phyloP scores from a whole-genome alignment of 176 grass and related monocot genomes.

The Thinopyrum elongatum region DNA sequence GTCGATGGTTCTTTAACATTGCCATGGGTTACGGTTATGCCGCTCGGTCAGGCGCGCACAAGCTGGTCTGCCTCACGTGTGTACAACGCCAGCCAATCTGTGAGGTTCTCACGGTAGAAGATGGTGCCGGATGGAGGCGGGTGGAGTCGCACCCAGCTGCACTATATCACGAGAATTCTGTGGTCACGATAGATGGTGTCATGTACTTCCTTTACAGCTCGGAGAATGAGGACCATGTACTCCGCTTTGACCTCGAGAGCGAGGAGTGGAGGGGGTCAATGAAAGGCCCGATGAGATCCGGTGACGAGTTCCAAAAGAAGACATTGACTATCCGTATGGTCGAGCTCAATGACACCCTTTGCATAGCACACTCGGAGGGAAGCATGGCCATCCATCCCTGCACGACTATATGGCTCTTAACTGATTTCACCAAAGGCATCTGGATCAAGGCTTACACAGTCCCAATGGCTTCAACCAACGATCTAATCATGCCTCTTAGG shows the following conservation, averaged over 20 bases:
- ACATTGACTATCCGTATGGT: no score
- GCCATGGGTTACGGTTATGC: background rate
- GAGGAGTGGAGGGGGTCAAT: background rate
- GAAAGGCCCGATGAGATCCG: background rate
- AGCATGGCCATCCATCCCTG: background rate
- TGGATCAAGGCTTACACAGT: background rate
- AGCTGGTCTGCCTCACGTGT: background rate
- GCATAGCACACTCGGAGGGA: background rate
- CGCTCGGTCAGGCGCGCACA: background rate
- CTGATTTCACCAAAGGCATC: background rate
- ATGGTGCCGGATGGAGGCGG: background rate
- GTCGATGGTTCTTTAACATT: no score
- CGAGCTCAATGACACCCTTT: background rate
- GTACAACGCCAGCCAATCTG: background rate
- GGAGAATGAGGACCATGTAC: background rate
- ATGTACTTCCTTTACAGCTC: background rate
- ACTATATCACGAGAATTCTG: background rate
- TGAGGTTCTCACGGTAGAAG: background rate
- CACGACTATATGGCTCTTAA: background rate
- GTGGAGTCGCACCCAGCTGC: background rate
- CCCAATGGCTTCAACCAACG: background rate
- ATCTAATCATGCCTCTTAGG: background rate
- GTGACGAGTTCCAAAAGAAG: no score
- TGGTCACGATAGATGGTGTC: background rate
- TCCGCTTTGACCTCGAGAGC: background rate